phyloP scores from a whole-genome alignment of 371 early-diverging fungal species.

The Mortierella polycephala region DNA sequence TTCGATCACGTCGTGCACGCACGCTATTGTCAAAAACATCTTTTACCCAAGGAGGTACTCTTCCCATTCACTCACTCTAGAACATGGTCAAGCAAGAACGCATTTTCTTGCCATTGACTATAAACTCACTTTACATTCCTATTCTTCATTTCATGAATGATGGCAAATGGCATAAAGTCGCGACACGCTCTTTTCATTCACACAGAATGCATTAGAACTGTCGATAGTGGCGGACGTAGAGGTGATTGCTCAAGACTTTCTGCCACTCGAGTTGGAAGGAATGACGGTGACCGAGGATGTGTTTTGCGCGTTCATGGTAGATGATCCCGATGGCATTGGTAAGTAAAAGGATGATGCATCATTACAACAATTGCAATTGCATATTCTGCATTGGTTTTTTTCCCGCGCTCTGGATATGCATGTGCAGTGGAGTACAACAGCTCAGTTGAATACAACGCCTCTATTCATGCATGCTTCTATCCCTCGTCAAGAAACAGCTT shows the following conservation, averaged over 20 bases:
- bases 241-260: slow-evolving; percentile 63
- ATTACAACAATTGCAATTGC: not conserved
- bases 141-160: not conserved
- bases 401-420: not conserved
- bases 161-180: too few relatives aligned
- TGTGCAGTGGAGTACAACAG: too few relatives aligned
- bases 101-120: not conserved
- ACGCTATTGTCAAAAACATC: slow-evolving; percentile 73
- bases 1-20: slow-evolving; percentile 56
- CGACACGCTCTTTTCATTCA: slow-evolving; percentile 76
- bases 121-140: not conserved
- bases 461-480: too few relatives aligned
- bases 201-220: slow-evolving; percentile 80
- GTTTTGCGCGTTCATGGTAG: slow-evolving; percentile 78
- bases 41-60: slow-evolving; percentile 60
- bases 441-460: too few relatives aligned
- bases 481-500: too few relatives aligned
- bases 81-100: slow-evolving; percentile 1
- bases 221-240: slow-evolving; percentile 73
- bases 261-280: slow-evolving; percentile 58
- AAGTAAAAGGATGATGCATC: slow-evolving; percentile 9
- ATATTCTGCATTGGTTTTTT: slow-evolving; percentile 2
- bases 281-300: slow-evolving; percentile 61
- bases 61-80: not conserved
- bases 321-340: slow-evolving; percentile 76